Conservation (phyloP, 371 early-diverging fungal species). For the Neoconidiobolus thromboides region DNA sequence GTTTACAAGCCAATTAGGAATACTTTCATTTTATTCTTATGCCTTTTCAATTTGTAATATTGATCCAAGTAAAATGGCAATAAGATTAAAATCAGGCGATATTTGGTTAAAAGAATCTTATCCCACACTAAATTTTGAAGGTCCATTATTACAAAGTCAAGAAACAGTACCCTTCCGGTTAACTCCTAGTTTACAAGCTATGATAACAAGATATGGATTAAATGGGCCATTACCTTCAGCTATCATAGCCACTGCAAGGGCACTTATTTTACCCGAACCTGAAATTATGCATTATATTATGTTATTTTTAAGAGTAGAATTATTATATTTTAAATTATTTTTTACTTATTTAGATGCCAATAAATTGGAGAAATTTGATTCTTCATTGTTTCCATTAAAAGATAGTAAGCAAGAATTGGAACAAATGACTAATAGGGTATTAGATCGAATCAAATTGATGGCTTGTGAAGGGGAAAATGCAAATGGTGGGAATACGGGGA, state of each 20-base stretch:
- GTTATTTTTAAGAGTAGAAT: constrained; percentile 9
- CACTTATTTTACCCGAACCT: constrained; percentile 45
- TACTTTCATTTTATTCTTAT: constrained; percentile 76
- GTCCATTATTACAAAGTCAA: background rate
- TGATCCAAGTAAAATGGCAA: constrained; percentile 65
- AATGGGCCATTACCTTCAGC: constrained; percentile 76
- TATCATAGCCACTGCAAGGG: constrained; percentile 57
- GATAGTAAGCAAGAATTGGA: constrained; percentile 2
- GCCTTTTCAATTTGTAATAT: constrained; percentile 70
- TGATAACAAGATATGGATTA: constrained; percentile 77
- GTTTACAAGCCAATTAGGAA: constrained; percentile 76
- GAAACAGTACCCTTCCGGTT: constrained; percentile 93
- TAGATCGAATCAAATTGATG: background rate
- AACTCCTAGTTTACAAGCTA: constrained; percentile 89
- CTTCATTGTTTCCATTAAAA: constrained; percentile 1
- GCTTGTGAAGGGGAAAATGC: background rate
- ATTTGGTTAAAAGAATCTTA: constrained; percentile 61
- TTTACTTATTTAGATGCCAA: constrained; percentile 7
- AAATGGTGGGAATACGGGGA: constrained; percentile 11
- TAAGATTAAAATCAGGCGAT: constrained; percentile 65
- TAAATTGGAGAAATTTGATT: background rate
- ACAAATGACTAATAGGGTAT: background rate
- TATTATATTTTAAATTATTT: background rate
- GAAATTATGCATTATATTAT: constrained; percentile 14
- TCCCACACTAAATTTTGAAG: constrained; percentile 23